Evolutionary conservation across 2,329 filamentous ascomycete species (phyloP).

Genomic region (Calonectria crousiana): DNA sequence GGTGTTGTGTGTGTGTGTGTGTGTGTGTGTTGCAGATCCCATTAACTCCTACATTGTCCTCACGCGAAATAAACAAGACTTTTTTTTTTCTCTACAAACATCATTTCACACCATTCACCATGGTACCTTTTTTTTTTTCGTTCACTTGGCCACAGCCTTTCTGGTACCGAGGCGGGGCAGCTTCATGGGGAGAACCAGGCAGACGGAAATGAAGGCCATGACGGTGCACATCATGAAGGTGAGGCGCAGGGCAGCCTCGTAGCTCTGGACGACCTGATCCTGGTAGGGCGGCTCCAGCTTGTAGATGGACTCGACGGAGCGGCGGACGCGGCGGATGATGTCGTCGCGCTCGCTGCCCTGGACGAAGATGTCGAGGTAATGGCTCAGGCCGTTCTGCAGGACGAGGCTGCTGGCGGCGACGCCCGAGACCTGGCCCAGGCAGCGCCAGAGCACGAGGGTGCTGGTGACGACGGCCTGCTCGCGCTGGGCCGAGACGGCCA

Average conservation of each 20-base stretch:
- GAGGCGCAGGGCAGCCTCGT: conserved; percentile 63
- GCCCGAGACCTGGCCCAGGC: conserved; percentile 79
- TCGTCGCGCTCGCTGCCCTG: conserved; percentile 68
- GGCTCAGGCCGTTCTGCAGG: conserved; percentile 76
- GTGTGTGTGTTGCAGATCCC: not conserved
- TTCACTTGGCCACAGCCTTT: conserved; percentile 42
- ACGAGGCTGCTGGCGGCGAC: conserved; percentile 78
- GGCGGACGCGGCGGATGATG: conserved; percentile 64
- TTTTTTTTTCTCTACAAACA: not conserved
- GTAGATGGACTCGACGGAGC: conserved; percentile 67
- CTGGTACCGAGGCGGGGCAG: conserved; percentile 63
- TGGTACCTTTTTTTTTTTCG: not conserved
- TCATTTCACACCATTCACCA: not conserved
- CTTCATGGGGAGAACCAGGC: conserved; percentile 64
- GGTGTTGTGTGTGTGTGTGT: not conserved
- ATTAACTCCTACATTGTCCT: not conserved
- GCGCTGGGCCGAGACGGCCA: conserved; percentile 68
- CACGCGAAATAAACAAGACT: not conserved
- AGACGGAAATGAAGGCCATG: conserved; percentile 61
- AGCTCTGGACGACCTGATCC: conserved; percentile 67
- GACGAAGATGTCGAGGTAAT: conserved; percentile 70
- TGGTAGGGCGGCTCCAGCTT: conserved; percentile 58
- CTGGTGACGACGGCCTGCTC: conserved; percentile 78
- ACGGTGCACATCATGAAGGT: conserved; percentile 59
- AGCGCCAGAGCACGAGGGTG: conserved; percentile 79